Percentiles rank a stretch among this genome's conserved stretches.
Evolutionary conservation across 2,329 filamentous ascomycete species (phyloP).

Genomic region (Ophiostoma quercus): DNA sequence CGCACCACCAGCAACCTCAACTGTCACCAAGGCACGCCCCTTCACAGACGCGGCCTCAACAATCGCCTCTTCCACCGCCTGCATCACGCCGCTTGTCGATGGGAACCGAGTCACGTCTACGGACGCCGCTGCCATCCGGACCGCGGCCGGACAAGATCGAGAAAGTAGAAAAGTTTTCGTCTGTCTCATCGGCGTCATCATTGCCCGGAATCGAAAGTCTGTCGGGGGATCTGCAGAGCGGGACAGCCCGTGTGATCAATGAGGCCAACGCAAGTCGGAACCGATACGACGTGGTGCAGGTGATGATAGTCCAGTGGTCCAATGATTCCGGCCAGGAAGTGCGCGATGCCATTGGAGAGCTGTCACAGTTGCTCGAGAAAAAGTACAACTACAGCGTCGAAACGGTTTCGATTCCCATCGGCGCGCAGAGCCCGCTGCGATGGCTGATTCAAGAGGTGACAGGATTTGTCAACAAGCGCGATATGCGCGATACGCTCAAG

Average conservation of each 20-base stretch:
- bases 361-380: slow-evolving; percentile 48
- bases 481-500: slow-evolving; percentile 53
- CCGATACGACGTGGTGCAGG: slow-evolving; percentile 50
- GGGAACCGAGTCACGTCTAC: slow-evolving; percentile 45
- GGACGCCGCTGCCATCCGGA: slow-evolving; percentile 53
- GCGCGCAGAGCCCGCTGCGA: slow-evolving; percentile 44
- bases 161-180: neutral
- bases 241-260: slow-evolving; percentile 44
- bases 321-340: slow-evolving; percentile 46
- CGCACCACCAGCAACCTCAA: slow-evolving; percentile 13
- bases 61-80: slow-evolving; percentile 29
- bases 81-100: slow-evolving; percentile 35
- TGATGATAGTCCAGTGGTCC: slow-evolving; percentile 52
- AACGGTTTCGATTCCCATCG: slow-evolving; percentile 46
- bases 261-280: slow-evolving; percentile 44
- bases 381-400: slow-evolving; percentile 49
- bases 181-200: slow-evolving; percentile 33
- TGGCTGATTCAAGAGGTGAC: slow-evolving; percentile 50
- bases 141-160: slow-evolving; percentile 49
- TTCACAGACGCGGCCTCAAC: slow-evolving; percentile 3
- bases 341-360: slow-evolving; percentile 41
- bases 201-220: slow-evolving; percentile 48
- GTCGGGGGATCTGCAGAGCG: slow-evolving; percentile 49
- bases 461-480: slow-evolving; percentile 49
- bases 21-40: slow-evolving; percentile 7